Conservation (phyloP, 2,329 filamentous ascomycete genomes). For the Pseudogymnoascus sp. region DNA sequence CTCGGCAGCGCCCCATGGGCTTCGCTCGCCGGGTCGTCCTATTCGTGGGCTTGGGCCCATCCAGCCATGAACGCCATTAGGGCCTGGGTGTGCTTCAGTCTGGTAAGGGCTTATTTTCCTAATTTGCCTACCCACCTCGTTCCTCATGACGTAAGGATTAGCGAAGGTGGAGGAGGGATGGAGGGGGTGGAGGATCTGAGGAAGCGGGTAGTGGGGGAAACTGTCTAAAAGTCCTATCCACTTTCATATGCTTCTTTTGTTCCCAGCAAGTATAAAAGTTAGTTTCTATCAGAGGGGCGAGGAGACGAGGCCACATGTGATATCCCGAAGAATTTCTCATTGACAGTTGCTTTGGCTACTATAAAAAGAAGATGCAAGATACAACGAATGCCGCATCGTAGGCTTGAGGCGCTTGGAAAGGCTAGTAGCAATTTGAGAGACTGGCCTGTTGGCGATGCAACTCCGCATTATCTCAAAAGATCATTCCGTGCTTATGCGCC, state of each 20-base stretch:
- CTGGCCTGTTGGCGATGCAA: not conserved
- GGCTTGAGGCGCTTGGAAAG: not conserved
- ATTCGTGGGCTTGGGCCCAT: not conserved
- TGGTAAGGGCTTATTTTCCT: slow-evolving; percentile 5
- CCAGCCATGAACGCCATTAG: slow-evolving; percentile 2
- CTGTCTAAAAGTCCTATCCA: not conserved
- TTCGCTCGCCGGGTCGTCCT: not conserved
- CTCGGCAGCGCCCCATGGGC: not conserved
- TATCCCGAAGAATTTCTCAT: not conserved
- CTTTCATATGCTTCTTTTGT: slow-evolving; percentile 7
- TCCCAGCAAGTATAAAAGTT: not conserved
- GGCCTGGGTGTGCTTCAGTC: slow-evolving; percentile 3
- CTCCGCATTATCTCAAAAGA: not conserved
- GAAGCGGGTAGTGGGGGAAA: slow-evolving; percentile 1
- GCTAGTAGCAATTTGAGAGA: not conserved
- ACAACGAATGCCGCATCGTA: not conserved
- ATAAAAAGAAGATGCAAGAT: not conserved
- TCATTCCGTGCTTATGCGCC: not conserved
- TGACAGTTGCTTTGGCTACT: not conserved
- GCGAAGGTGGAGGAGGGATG: not conserved
- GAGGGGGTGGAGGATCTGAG: not conserved
- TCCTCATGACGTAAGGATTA: slow-evolving; percentile 4
- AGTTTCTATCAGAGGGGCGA: not conserved
- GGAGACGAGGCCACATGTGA: not conserved
- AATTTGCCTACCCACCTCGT: slow-evolving; percentile 2